Conservation (phyloP, 345 rosid genomes). For the Citrus trifoliata region DNA sequence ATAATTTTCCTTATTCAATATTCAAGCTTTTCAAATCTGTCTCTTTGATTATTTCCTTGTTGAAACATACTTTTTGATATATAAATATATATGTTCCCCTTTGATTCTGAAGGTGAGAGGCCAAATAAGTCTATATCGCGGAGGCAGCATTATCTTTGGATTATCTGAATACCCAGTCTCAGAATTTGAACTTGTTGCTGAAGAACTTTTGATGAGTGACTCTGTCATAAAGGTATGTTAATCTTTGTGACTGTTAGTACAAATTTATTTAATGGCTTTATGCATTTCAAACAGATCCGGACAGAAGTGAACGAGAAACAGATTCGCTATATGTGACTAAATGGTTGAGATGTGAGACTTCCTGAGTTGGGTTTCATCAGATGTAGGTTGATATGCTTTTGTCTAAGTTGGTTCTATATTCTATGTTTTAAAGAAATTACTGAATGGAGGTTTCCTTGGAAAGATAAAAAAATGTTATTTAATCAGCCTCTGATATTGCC, state of each 20-base stretch:
- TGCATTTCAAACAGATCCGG: neutral
- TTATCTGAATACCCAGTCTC: constrained; percentile 79
- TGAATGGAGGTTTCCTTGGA: neutral
- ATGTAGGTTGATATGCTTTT: neutral
- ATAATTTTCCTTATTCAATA: neutral
- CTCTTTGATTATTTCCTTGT: neutral
- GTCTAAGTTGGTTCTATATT: neutral
- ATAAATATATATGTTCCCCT: neutral
- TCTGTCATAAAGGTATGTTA: constrained; percentile 81
- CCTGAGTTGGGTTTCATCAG: neutral
- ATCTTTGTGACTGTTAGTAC: neutral
- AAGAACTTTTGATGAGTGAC: constrained; percentile 96
- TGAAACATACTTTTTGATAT: constrained; percentile 4
- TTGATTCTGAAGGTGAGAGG: constrained; percentile 79
- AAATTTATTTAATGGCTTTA: neutral
- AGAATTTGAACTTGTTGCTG: constrained; percentile 97
- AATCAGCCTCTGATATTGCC: neutral
- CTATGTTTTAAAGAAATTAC: neutral
- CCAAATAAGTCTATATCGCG: constrained; percentile 79
- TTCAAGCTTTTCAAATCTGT: neutral
- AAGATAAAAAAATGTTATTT: neutral
- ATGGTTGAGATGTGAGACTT: neutral
- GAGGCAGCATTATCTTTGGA: constrained; percentile 89
- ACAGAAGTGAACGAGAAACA: neutral
- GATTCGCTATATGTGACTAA: neutral